A percentile compares a stretch with the other conserved stretches of the same genome.
phyloP scores from a whole-genome alignment of 306 rosid species.

The Erythrophleum fordii region DNA sequence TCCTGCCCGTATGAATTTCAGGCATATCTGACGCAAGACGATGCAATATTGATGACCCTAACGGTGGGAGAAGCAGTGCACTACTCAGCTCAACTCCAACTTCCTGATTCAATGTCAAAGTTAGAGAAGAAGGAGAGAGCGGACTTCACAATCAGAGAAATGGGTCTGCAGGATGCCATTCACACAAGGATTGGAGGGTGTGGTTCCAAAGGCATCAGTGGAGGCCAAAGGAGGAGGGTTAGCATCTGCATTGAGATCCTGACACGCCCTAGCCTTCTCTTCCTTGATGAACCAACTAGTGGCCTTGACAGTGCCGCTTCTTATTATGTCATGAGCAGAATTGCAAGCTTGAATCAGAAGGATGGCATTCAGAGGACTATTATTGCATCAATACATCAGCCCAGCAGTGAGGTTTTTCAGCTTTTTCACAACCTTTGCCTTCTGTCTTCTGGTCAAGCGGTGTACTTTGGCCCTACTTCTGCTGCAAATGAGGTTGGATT shows the following conservation, averaged over 20 bases:
- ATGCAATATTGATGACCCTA: slow-evolving; percentile 34
- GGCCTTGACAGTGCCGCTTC: slow-evolving; percentile 72
- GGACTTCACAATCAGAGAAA: slow-evolving; percentile 51
- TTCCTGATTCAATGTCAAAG: slow-evolving; percentile 51
- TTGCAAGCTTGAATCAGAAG: slow-evolving; percentile 36
- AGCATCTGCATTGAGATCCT: slow-evolving; percentile 65
- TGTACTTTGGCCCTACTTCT: slow-evolving; percentile 62
- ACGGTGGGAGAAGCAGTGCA: slow-evolving; percentile 56
- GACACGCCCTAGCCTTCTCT: slow-evolving; percentile 57
- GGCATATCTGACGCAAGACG: slow-evolving; percentile 23
- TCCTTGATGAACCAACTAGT: slow-evolving; percentile 72
- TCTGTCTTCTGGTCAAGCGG: slow-evolving; percentile 49
- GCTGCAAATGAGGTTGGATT: slow-evolving; percentile 52
- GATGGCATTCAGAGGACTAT: slow-evolving; percentile 44
- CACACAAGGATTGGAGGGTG: slow-evolving; percentile 59
- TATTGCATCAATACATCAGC: slow-evolving; percentile 52
- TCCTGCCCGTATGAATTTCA: not conserved
- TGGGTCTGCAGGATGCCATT: slow-evolving; percentile 55
- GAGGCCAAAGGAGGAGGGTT: slow-evolving; percentile 64
- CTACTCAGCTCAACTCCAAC: slow-evolving; percentile 59
- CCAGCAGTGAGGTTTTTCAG: slow-evolving; percentile 50
- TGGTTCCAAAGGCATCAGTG: slow-evolving; percentile 60
- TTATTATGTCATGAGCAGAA: slow-evolving; percentile 60
- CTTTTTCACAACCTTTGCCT: slow-evolving; percentile 59
- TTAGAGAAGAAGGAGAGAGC: slow-evolving; percentile 57